Percentiles rank a stretch among this genome's conserved stretches.
Evolutionary conservation across 1,139 yeast species (phyloP).

Genomic region (Suhomyces coccinellae): DNA sequence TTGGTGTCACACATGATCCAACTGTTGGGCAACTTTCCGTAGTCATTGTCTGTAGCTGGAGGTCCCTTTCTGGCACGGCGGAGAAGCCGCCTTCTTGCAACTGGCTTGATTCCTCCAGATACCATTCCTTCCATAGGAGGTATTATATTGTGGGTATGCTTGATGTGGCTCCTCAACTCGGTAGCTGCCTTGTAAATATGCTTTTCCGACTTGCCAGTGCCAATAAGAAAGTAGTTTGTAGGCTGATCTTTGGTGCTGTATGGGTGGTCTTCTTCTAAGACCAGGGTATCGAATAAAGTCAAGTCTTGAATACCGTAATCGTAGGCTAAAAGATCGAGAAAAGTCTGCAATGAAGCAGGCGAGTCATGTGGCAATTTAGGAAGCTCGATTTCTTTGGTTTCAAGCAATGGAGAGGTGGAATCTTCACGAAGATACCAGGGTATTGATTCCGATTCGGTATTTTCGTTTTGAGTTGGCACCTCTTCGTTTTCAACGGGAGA

Average conservation of each 20-base stretch:
- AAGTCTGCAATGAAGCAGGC: slow-evolving; percentile 49
- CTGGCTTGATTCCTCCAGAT: slow-evolving; percentile 57
- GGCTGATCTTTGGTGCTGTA: slow-evolving; percentile 33
- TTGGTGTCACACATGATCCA: slow-evolving; percentile 83
- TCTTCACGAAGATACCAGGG: slow-evolving; percentile 69
- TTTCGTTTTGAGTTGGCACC: background rate
- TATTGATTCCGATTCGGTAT: slow-evolving; percentile 15
- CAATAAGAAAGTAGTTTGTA: slow-evolving; percentile 57
- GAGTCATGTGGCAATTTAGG: slow-evolving; percentile 57
- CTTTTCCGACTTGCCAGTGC: slow-evolving; percentile 76
- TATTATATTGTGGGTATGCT: slow-evolving; percentile 32
- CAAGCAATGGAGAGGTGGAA: slow-evolving; percentile 39
- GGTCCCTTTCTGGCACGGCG: slow-evolving; percentile 58
- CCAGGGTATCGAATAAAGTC: slow-evolving; percentile 50
- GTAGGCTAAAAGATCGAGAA: slow-evolving; percentile 49
- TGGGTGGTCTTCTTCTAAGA: slow-evolving; percentile 42
- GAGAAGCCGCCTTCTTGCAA: slow-evolving; percentile 61
- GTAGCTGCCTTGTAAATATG: slow-evolving; percentile 74
- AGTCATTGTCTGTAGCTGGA: slow-evolving; percentile 54
- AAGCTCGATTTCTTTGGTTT: slow-evolving; percentile 32
- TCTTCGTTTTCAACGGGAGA: background rate
- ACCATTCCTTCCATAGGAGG: slow-evolving; percentile 74
- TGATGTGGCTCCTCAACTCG: slow-evolving; percentile 47
- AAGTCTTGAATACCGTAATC: slow-evolving; percentile 70
- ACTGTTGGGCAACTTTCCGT: slow-evolving; percentile 59